Evolutionary conservation across 768 basidiomycete species (phyloP).

Genomic region (Phanerodontia chrysosporium): DNA sequence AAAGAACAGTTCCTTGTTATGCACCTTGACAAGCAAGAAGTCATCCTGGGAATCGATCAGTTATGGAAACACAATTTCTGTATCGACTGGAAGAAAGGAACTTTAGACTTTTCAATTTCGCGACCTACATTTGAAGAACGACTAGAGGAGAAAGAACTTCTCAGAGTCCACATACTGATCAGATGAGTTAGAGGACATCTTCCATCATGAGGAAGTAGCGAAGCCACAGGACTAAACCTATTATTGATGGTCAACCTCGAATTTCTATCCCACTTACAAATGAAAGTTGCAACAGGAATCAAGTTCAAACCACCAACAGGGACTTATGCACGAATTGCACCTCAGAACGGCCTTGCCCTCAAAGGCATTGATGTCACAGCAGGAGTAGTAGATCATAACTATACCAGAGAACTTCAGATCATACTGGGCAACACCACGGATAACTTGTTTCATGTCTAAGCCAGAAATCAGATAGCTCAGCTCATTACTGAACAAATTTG

Average conservation of each 20-base stretch:
- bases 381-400: slow-evolving; percentile 4
- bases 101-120: not conserved
- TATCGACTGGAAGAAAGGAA: not conserved
- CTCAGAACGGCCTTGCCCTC: not conserved
- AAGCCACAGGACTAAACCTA: not conserved
- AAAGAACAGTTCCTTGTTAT: not conserved
- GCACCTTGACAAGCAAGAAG: not conserved
- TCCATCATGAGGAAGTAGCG: not conserved
- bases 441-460: not conserved
- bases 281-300: not conserved
- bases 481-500: slow-evolving; percentile 4
- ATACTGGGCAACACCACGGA: slow-evolving; percentile 7
- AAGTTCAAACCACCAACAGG: not conserved
- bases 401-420: slow-evolving; percentile 4
- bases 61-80: not conserved
- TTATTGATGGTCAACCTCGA: no score
- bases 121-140: not conserved
- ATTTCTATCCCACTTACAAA: not conserved
- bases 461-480: not conserved
- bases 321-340: slow-evolving; percentile 1
- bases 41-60: not conserved
- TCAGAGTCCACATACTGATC: not conserved
- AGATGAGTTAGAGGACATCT: not conserved
- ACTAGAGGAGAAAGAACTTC: not conserved
- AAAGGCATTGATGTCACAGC: slow-evolving; percentile 6